Conservation (phyloP, 2,329 filamentous ascomycete species). For the Chaetomiaceae sp. region DNA sequence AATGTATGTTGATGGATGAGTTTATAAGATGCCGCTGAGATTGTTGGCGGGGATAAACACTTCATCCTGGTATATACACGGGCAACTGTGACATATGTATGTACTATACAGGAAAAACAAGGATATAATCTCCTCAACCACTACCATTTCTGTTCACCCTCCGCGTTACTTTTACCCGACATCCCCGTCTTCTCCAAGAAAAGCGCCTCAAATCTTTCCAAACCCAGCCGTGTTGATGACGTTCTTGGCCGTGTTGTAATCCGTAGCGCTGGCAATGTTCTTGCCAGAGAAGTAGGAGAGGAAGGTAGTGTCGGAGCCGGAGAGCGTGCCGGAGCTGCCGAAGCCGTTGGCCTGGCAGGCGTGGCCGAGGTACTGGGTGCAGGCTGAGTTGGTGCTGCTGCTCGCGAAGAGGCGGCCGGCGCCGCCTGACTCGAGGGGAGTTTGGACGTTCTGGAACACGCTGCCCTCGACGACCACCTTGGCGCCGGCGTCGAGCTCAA, state of each 20-base stretch:
- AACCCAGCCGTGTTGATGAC: slow-evolving; percentile 7
- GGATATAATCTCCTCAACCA: too few relatives aligned
- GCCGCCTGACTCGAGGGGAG: slow-evolving; percentile 14
- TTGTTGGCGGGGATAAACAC: too few relatives aligned
- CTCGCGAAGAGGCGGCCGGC: slow-evolving; percentile 34
- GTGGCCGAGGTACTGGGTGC: slow-evolving; percentile 44
- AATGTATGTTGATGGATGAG: too few relatives aligned
- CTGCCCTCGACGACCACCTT: slow-evolving; percentile 16
- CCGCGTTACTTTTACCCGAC: too few relatives aligned
- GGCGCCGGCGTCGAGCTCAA: slow-evolving; percentile 11
- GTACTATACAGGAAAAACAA: too few relatives aligned
- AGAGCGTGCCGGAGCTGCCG: slow-evolving; percentile 38
- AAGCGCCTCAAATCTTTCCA: too few relatives aligned
- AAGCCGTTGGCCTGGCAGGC: slow-evolving; percentile 49
- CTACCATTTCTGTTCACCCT: too few relatives aligned
- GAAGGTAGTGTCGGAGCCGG: slow-evolving; percentile 43
- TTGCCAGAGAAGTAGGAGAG: slow-evolving; percentile 42
- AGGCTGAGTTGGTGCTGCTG: slow-evolving; percentile 36
- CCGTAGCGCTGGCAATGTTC: slow-evolving; percentile 10
- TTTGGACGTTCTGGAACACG: slow-evolving; percentile 15
- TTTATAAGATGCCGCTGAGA: too few relatives aligned
- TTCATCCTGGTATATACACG: too few relatives aligned
- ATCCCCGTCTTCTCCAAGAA: too few relatives aligned
- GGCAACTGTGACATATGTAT: too few relatives aligned
- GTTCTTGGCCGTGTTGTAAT: slow-evolving; percentile 11